phyloP scores from a whole-genome alignment of 2,329 filamentous ascomycete species.

The Aspergillus flavus region DNA sequence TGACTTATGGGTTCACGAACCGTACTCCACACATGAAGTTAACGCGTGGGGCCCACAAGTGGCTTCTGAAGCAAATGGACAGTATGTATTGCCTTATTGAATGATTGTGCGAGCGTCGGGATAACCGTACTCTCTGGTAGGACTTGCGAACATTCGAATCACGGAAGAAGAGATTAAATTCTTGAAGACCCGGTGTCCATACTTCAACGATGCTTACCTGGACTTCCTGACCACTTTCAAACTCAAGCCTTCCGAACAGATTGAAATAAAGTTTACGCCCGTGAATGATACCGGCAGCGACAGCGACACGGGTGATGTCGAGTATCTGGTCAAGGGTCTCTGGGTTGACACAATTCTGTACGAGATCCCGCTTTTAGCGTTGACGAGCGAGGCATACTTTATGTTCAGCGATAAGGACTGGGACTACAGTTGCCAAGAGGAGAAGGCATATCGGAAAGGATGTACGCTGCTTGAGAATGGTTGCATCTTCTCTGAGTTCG shows the following conservation, averaged over 20 bases:
- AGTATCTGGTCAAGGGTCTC: constrained; percentile 74
- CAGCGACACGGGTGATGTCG: constrained; percentile 71
- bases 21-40: constrained; percentile 92
- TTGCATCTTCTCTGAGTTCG: constrained; percentile 92
- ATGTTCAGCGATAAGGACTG: constrained; percentile 94
- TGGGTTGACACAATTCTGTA: constrained; percentile 98
- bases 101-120: neutral
- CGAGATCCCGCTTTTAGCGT: constrained; percentile 88
- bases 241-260: constrained; percentile 78
- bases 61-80: constrained; percentile 81
- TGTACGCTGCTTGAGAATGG: constrained; percentile 74
- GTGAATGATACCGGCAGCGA: constrained; percentile 62
- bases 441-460: constrained; percentile 82
- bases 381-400: constrained; percentile 97
- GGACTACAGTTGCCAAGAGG: constrained; percentile 83
- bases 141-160: constrained; percentile 79
- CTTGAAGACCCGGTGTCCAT: constrained; percentile 76
- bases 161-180: constrained; percentile 79
- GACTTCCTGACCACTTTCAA: constrained; percentile 79
- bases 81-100: constrained; percentile 54
- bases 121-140: constrained; percentile 45
- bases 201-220: constrained; percentile 77
- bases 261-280: constrained; percentile 67
- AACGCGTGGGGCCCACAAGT: constrained; percentile 77
- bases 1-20: constrained; percentile 94